phyloP scores from a whole-genome alignment of 2,329 filamentous ascomycete genomes.

The Penicillium sp. region DNA sequence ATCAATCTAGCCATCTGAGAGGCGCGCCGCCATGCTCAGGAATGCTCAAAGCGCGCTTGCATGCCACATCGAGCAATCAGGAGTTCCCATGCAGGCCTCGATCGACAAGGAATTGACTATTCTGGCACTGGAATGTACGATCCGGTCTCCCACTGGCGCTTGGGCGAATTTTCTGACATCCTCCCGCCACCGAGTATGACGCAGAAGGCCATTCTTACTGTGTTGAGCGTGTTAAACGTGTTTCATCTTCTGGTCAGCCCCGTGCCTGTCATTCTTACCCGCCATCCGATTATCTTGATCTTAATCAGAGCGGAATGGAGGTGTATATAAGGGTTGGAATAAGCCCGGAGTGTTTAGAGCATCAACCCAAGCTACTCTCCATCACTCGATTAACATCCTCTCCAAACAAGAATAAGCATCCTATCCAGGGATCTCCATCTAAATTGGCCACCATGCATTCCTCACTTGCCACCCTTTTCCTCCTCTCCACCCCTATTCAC shows the following conservation, averaged over 20 bases:
- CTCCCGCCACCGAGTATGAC: slow-evolving; percentile 27
- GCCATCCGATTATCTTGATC: slow-evolving; percentile 21
- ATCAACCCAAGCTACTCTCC: slow-evolving; percentile 1
- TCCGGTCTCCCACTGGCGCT: slow-evolving; percentile 6
- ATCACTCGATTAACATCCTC: not conserved
- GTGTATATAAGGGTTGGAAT: slow-evolving; percentile 1
- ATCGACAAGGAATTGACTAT: slow-evolving; percentile 15
- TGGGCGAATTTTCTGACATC: slow-evolving; percentile 1
- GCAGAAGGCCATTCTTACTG: slow-evolving; percentile 10
- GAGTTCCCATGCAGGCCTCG: slow-evolving; percentile 5
- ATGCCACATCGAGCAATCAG: slow-evolving; percentile 17
- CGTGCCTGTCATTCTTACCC: slow-evolving; percentile 25
- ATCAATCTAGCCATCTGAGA: slow-evolving; percentile 14
- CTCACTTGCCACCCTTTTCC: slow-evolving; percentile 22
- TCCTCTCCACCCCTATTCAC: slow-evolving; percentile 25
- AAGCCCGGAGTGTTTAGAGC: not conserved
- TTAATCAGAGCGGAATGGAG: slow-evolving; percentile 10
- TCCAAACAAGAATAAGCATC: not conserved
- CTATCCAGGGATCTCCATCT: not conserved
- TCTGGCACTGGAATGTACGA: slow-evolving; percentile 23
- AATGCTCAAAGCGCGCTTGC: slow-evolving; percentile 19
- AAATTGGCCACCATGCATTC: slow-evolving; percentile 20
- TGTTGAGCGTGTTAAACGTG: slow-evolving; percentile 5
- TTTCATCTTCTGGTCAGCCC: slow-evolving; percentile 16
- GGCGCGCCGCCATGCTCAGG: slow-evolving; percentile 17